phyloP scores from a whole-genome alignment of 2,329 filamentous ascomycete species.

The Graphilbum fragrans region DNA sequence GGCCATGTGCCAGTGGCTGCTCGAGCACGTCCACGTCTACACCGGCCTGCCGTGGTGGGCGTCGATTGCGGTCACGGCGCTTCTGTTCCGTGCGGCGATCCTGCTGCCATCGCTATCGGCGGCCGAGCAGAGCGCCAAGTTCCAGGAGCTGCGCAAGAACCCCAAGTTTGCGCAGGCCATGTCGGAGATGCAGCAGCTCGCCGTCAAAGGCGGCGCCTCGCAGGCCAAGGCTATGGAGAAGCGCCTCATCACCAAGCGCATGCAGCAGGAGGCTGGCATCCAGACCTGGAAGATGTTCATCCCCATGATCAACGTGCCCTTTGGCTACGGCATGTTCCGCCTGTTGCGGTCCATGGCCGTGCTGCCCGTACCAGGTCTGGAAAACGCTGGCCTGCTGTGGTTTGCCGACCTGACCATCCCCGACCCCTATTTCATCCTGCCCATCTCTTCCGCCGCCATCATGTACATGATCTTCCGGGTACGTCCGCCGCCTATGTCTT shows the following conservation, averaged over 20 bases:
- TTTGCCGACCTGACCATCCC: conserved; percentile 61
- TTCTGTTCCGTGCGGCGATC: conserved; percentile 52
- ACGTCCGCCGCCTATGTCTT: conserved; percentile 15
- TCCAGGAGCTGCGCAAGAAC: conserved; percentile 32
- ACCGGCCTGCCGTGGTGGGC: conserved; percentile 71
- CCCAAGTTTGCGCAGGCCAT: conserved; percentile 38
- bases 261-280: conserved; percentile 45
- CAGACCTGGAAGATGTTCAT: conserved; percentile 35
- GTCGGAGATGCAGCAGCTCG: conserved; percentile 24
- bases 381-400: conserved; percentile 63
- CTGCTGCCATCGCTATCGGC: conserved; percentile 53
- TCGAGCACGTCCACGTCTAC: conserved; percentile 77
- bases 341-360: conserved; percentile 60
- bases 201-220: conserved; percentile 25
- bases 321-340: conserved; percentile 73
- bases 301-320: conserved; percentile 47
- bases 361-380: conserved; percentile 70
- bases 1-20: conserved; percentile 55
- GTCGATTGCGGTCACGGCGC: conserved; percentile 53
- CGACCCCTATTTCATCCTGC: conserved; percentile 72
- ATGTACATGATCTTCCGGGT: conserved; percentile 49
- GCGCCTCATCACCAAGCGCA: conserved; percentile 29
- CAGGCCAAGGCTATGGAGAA: conserved; percentile 30
- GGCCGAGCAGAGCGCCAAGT: conserved; percentile 48
- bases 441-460: conserved; percentile 42